phyloP scores from a whole-genome alignment of 441 rosid genomes.

The Gossypium aridum region DNA sequence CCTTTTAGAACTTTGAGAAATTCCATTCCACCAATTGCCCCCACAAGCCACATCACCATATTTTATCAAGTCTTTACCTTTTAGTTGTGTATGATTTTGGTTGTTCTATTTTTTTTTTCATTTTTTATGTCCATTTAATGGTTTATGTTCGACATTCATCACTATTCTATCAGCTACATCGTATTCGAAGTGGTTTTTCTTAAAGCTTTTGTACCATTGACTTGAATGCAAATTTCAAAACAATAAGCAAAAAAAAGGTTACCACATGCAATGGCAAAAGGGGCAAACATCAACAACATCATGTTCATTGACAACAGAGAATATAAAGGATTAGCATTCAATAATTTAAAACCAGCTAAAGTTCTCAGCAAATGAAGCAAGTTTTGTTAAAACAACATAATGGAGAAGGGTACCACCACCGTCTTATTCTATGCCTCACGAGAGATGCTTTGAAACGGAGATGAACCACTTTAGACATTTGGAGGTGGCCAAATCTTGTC shows the following conservation, averaged over 20 bases:
- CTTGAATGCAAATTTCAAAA: background rate
- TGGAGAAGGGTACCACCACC: background rate
- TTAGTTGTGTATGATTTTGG: too few relatives aligned
- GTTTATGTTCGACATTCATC: too few relatives aligned
- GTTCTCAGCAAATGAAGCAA: background rate
- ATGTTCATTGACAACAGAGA: background rate
- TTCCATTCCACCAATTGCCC: too few relatives aligned
- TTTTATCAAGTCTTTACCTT: too few relatives aligned
- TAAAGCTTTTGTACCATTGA: background rate
- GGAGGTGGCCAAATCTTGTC: constrained; percentile 98
- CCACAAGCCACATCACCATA: too few relatives aligned
- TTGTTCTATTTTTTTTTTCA: too few relatives aligned
- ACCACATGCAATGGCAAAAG: background rate
- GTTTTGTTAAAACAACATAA: background rate
- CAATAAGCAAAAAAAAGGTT: background rate
- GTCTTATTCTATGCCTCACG: constrained; percentile 26
- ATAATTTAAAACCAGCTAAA: background rate
- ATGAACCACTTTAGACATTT: constrained; percentile 42
- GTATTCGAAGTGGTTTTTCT: too few relatives aligned
- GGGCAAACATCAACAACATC: background rate
- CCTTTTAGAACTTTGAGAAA: too few relatives aligned
- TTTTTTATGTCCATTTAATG: too few relatives aligned
- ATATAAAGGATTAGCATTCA: constrained; percentile 2
- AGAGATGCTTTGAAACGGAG: constrained; percentile 1
- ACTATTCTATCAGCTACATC: too few relatives aligned